Conservation (phyloP, 2,329 filamentous ascomycete genomes). For the Diaporthe vexans region DNA sequence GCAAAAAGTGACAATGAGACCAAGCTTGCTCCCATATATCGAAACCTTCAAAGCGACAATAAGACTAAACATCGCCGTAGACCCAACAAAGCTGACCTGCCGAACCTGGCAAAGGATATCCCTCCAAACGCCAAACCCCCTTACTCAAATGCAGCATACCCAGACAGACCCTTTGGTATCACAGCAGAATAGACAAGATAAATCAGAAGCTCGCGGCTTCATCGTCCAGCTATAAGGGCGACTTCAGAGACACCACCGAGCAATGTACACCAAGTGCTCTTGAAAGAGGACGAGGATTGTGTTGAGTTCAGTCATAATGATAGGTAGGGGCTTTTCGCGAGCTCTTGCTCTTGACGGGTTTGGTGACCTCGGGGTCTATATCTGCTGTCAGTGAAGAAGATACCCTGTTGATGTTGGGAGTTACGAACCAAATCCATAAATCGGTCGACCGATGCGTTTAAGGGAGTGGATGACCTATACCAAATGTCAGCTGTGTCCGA, state of each 20-base stretch:
- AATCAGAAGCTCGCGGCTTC: not conserved
- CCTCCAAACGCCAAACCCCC: constrained; percentile 7
- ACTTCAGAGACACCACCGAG: not conserved
- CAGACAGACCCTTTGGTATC: constrained; percentile 23
- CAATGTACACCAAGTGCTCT: not conserved
- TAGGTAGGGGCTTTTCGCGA: not conserved
- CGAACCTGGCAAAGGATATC: not conserved
- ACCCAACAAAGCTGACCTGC: not conserved
- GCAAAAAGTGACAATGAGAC: too few relatives aligned
- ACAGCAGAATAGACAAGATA: not conserved
- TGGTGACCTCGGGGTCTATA: constrained; percentile 31
- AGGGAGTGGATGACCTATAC: constrained; percentile 69
- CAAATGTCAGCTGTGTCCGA: not conserved
- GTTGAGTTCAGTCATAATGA: not conserved
- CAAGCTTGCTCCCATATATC: not conserved
- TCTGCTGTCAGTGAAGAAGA: not conserved
- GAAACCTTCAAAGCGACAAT: not conserved
- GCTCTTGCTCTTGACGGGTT: not conserved
- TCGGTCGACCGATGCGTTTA: constrained; percentile 61
- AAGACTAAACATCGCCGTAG: not conserved
- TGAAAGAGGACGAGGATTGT: not conserved
- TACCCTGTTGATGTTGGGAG: not conserved
- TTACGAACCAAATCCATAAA: constrained; percentile 65
- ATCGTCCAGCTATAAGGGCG: not conserved
- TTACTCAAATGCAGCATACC: not conserved